These are phyloP conservation scores for Aegle marmelos DNA, from an alignment of 345 rosid species.

Conservation along the genomic window DNA sequence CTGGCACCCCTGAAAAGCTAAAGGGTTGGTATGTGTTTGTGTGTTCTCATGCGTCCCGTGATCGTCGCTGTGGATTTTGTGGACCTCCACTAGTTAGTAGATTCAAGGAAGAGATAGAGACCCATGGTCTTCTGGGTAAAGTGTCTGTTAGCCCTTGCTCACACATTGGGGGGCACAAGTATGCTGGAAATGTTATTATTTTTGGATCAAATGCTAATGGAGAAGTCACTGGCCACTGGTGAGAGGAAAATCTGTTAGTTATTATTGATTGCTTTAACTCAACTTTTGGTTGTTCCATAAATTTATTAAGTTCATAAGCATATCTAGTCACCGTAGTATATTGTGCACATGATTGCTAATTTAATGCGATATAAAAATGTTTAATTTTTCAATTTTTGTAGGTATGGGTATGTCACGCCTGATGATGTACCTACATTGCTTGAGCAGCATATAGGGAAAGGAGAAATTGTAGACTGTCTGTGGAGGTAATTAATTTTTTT, in stretches of 20 bases:
- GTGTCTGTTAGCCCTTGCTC: slow-evolving; percentile 96
- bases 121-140: slow-evolving; percentile 68
- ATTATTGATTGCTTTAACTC: neutral
- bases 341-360: neutral
- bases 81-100: slow-evolving; percentile 78
- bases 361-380: neutral
- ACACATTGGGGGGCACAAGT: slow-evolving; percentile 93
- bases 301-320: slow-evolving; percentile 1
- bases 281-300: neutral
- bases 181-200: slow-evolving; percentile 93
- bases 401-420: slow-evolving; percentile 89
- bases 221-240: slow-evolving; percentile 85
- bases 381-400: slow-evolving; percentile 15
- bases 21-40: slow-evolving; percentile 85
- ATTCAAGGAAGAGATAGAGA: slow-evolving; percentile 86
- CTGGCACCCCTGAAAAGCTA: slow-evolving; percentile 80
- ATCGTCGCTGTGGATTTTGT: slow-evolving; percentile 89
- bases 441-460: slow-evolving; percentile 70
- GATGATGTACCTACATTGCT: slow-evolving; percentile 68
- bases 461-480: slow-evolving; percentile 69
- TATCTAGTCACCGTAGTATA: neutral
- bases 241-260: slow-evolving; percentile 19
- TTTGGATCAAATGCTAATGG: slow-evolving; percentile 59
- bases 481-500: slow-evolving; percentile 59
- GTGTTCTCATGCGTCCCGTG: slow-evolving; percentile 91